Evolutionary conservation across 192 early-diverging fungal species (phyloP).

Genomic region (Umbelopsis sp.): DNA sequence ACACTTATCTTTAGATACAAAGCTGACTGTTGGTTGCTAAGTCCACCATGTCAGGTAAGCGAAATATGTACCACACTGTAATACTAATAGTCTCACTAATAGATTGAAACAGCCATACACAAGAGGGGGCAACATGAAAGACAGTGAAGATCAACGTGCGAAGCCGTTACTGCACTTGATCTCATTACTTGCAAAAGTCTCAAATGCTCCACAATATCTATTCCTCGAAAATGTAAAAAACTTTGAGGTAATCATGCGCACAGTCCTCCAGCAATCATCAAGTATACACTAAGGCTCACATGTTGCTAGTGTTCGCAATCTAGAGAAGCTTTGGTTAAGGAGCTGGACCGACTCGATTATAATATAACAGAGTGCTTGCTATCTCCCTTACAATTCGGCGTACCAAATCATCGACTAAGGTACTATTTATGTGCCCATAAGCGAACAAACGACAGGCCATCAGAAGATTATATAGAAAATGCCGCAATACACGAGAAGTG

Average conservation of each 20-base stretch:
- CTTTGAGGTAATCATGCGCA: slow-evolving; percentile 64
- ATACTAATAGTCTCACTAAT: neutral
- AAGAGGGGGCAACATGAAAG: slow-evolving; percentile 75
- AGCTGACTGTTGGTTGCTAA: slow-evolving; percentile 86
- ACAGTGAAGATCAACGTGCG: slow-evolving; percentile 71
- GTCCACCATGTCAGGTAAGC: slow-evolving; percentile 87
- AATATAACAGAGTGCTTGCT: slow-evolving; percentile 71
- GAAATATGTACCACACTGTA: neutral
- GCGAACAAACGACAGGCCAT: neutral
- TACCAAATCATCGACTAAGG: slow-evolving; percentile 77
- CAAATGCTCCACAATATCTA: slow-evolving; percentile 56
- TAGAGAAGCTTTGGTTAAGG: slow-evolving; percentile 54
- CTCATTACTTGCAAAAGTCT: slow-evolving; percentile 59
- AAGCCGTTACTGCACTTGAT: slow-evolving; percentile 74
- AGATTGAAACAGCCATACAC: slow-evolving; percentile 57
- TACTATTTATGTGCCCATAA: slow-evolving; percentile 70
- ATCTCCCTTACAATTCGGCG: slow-evolving; percentile 70
- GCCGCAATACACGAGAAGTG: slow-evolving; percentile 42
- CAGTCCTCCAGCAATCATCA: no score
- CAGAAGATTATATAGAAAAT: slow-evolving; percentile 20
- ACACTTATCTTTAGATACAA: slow-evolving; percentile 44
- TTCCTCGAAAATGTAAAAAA: slow-evolving; percentile 83
- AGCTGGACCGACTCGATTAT: slow-evolving; percentile 60
- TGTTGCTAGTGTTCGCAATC: slow-evolving; percentile 57
- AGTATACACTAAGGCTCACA: neutral